Evolutionary conservation across 768 basidiomycete genomes (phyloP).

Genomic region (Gelatoporia subvermispora): DNA sequence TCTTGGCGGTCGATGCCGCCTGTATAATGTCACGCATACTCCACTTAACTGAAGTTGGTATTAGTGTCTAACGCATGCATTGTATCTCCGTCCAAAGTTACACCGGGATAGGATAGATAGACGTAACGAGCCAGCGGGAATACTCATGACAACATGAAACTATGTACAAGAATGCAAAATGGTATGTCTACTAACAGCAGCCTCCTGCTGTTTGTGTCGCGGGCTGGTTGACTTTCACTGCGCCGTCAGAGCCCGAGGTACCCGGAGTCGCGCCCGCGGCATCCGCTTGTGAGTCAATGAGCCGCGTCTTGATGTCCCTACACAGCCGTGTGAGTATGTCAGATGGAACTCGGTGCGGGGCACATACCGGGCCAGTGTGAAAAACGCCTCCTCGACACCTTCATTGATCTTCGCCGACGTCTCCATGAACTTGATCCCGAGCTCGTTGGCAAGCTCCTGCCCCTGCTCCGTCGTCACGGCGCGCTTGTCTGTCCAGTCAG

Average conservation of each 20-base stretch:
- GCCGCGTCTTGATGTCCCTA: slow-evolving; percentile 95
- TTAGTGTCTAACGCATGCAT: no score
- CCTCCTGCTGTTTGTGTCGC: slow-evolving; percentile 35
- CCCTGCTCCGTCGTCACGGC: slow-evolving; percentile 91
- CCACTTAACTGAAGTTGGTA: no score
- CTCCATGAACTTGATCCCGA: slow-evolving; percentile 96
- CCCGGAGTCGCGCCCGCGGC: slow-evolving; percentile 35
- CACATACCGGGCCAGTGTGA: slow-evolving; percentile 86
- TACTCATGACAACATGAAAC: slow-evolving; percentile 3
- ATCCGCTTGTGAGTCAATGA: slow-evolving; percentile 91
- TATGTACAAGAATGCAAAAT: slow-evolving; percentile 5
- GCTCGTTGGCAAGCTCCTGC: slow-evolving; percentile 84
- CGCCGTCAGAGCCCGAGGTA: slow-evolving; percentile 42
- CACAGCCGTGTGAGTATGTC: background rate
- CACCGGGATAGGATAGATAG: no score
- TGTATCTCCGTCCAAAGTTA: no score
- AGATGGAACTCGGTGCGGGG: background rate
- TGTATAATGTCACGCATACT: no score
- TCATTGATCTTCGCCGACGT: slow-evolving; percentile 97
- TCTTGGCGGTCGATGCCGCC: no score
- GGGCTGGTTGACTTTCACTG: slow-evolving; percentile 65
- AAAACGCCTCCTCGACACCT: slow-evolving; percentile 98
- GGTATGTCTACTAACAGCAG: slow-evolving; percentile 41
- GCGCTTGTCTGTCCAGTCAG: slow-evolving; percentile 95
- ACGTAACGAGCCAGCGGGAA: background rate